Base-by-base conservation (phyloP, 208 protist genomes). In the Angomonas desouzai region DNA sequence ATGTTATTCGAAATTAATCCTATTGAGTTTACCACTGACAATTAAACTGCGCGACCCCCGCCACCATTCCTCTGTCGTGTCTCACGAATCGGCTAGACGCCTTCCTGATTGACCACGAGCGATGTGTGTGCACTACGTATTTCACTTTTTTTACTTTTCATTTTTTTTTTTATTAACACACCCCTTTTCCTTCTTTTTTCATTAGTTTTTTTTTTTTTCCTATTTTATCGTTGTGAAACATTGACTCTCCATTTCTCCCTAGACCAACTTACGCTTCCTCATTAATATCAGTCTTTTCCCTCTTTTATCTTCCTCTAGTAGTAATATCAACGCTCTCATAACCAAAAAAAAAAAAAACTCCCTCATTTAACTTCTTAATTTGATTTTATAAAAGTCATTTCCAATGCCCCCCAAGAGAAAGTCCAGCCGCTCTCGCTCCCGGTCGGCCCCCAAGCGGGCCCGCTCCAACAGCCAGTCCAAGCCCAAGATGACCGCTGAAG, bases 401-500 rank as follows among this genome's bases (percentile, higher is more conserved):
- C n/a, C n/a, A 28, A 87, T 87, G 81, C 55, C 81, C 4, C 53
- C 67, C 20, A 81, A 73, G 56, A 73, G 69, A 18, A 27, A 55
- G 25, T 66, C 64, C 53, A 36, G 63, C n/a, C 68, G 68, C 55
- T 76, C 75, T 0, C 68, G 72, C 55, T 69, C 49, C 55, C 72
- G 68, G 43, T 73, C 77, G 18, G 7, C 43, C 16, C 45, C 48
- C 25, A 53, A 65, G 61, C 7, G n/a, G 51, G 51, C 51, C 28
- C 51, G 51, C 10, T 32, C 47, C 16, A 28, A 23, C 30, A 25
- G 22, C 22, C 48, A 62, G 2, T n/a, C 70, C 23, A 48, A 18
- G 29, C 20, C 29, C 10, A 60, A 48, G 18, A 67, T 76, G 32
- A 86, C 74, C 0, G 64, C 74, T 13, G 77, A 86, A 29, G 79